Evolutionary conservation across 345 rosid species (phyloP).

Genomic region (Moricandia arvensis): DNA sequence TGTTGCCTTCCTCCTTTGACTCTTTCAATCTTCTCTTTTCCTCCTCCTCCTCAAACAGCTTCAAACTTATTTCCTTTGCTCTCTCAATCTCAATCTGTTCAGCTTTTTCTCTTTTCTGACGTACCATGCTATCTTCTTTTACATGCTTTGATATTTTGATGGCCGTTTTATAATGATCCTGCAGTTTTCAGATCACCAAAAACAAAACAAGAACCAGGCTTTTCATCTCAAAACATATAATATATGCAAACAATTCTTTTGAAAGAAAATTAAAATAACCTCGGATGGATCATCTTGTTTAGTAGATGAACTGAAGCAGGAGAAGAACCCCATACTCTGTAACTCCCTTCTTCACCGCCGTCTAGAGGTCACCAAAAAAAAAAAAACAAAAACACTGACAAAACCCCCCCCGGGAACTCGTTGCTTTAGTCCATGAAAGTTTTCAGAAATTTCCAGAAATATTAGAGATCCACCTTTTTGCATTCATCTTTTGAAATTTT

Average conservation of each 20-base stretch:
- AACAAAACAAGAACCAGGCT: background rate
- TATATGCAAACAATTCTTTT: background rate
- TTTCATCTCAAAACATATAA: background rate
- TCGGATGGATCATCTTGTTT: conserved; percentile 21
- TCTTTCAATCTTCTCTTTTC: background rate
- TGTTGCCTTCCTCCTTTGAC: conserved; percentile 1
- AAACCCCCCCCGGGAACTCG: background rate
- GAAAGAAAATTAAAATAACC: background rate
- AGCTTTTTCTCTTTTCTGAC: background rate
- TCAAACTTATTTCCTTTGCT: background rate
- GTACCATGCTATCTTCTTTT: conserved; percentile 4
- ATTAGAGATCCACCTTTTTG: background rate
- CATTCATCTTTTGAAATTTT: conserved; percentile 16
- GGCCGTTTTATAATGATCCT: conserved; percentile 12
- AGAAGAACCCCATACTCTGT: conserved; percentile 4
- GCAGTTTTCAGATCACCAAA: conserved; percentile 18
- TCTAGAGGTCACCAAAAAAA: background rate
- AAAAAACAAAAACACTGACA: background rate
- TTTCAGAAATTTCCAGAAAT: background rate
- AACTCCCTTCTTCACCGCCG: conserved; percentile 3
- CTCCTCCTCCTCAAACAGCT: background rate
- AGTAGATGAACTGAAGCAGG: conserved; percentile 11
- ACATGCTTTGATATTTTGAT: background rate
- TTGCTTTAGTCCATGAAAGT: conserved; percentile 1
- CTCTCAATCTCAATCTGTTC: background rate